Evolutionary conservation across 129 eudicot genomes (phyloP), one percentile per base, ranked within the genome.

Genomic region (Flaveria brownii): DNA sequence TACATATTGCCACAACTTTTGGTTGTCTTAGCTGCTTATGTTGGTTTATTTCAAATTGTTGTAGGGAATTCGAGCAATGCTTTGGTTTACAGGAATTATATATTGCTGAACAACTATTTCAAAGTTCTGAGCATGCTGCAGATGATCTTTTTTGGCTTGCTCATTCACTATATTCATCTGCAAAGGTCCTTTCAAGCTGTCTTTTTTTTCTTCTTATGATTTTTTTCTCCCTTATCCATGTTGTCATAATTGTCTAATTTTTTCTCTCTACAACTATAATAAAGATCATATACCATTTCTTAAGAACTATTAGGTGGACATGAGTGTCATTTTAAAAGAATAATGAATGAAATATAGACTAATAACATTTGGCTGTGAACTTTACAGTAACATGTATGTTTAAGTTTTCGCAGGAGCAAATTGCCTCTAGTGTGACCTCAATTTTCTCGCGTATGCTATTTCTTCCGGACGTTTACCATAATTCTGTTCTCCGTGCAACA

Each of bases 71-170:
- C 56, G 85, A 83, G 78, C 78, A 82, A 51, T 78, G 80, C 84
- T 90, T 87, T 79, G 79, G 91, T 55, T 82, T 91, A 88, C 97
- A 87, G 75, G 96, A 94, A 82, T 73, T 87, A 41, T 68, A 67
- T 60, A 80, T 90, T 79, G 98, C 87, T 41, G 97, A 91, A 64
- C 91, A 87, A 81, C 84, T 94, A 79, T 94, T 94, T 80, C 97
- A 91, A 84, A 86, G 77, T 80, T 80, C 93, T 51, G 92, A 91
- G 70, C 84, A 94, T 86, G 85, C 90, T 73, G 78, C 88, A 8
- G 93, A 91, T 79, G 91, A 91, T 84, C 91, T 94, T 81, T 84
- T 85, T 71, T 87, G 92, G 89, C 92, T 91, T 79, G 79, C 96
- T 46, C 82, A 87, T 73, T 82, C 98, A 68, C 79, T 85, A 30